Evolutionary conservation across 139 green algal species (phyloP).

Genomic region (Haematococcus sp.): DNA sequence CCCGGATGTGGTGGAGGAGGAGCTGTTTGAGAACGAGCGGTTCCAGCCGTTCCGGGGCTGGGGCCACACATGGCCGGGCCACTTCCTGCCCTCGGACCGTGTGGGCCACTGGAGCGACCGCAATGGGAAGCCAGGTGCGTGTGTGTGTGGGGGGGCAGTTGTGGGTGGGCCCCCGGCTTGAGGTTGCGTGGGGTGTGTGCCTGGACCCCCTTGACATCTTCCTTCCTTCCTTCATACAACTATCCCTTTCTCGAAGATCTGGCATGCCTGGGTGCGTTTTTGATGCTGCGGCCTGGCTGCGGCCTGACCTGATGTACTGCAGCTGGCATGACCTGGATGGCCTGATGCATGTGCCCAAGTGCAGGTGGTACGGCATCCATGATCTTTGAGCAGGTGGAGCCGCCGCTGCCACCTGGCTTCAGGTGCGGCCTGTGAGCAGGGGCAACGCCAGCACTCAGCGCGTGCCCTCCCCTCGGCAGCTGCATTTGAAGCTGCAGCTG

Average conservation of each 20-base stretch:
- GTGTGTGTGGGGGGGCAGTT: too few species aligned
- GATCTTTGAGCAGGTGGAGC: constrained; percentile 58
- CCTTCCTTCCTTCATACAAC: too few species aligned
- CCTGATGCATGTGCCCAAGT: too few species aligned
- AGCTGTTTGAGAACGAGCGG: constrained; percentile 89
- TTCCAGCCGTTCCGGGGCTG: constrained; percentile 81
- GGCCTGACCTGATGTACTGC: too few species aligned
- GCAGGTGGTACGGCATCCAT: constrained; percentile 46
- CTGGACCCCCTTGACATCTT: too few species aligned
- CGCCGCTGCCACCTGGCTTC: constrained; percentile 46
- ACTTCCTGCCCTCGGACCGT: constrained; percentile 84
- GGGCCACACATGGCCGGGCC: constrained; percentile 81
- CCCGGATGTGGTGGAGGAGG: constrained; percentile 44
- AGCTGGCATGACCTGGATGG: too few species aligned
- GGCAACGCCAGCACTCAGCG: not conserved
- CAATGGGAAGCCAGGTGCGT: constrained; percentile 38
- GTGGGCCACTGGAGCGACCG: constrained; percentile 64
- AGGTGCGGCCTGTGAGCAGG: too few species aligned
- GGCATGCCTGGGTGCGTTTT: too few species aligned
- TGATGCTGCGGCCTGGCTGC: too few species aligned
- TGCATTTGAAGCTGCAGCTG: not conserved
- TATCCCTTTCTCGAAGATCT: too few species aligned
- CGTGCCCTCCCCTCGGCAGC: not conserved
- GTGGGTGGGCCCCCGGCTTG: too few species aligned
- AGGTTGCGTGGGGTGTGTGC: too few species aligned